Evolutionary conservation across 2,329 filamentous ascomycete species (phyloP), one percentile per base, ranked within the genome.

Genomic region (Chrysosporium queenslandicum): DNA sequence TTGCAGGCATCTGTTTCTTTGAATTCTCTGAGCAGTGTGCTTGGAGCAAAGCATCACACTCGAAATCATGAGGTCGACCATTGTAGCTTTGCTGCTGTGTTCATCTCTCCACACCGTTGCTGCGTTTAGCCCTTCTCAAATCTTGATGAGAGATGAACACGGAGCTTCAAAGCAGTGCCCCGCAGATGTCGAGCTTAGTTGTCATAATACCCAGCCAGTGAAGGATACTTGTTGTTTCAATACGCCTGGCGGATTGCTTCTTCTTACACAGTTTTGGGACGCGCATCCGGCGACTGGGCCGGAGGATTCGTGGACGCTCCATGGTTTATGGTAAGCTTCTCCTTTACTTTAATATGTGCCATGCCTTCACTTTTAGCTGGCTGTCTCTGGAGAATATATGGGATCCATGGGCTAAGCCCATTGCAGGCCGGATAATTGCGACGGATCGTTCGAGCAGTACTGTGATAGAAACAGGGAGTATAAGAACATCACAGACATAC

Each of bases 211-310:
- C 4, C 74, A 74, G 3, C 67, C 65, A 2, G 68, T 73, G 41
- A 52, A 68, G 55, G 65, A 79, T 58, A 66, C 74, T 2, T 82
- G 79, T 67, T 82, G 79, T 69, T 80, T 77, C 68, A 79, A 80
- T 56, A 67, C 71, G 12, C 78, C 78, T 0, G 78, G 78, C 32
- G 79, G 79, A 20, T 71, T 77, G 46, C 63, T 82, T 27, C 67
- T 81, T 12, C 72, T 74, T 64, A 81, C 78, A 8, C 78, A 81
- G 55, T 81, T 81, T 64, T 82, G 79, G 79, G 78, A 81, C 59
- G 74, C 74, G 0, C 60, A 74, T 46, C 78, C 78, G 2, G 65
- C 72, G 0, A 77, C 74, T 0, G 78, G 78, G 0, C 78, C 78
- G 1, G 64, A 64, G 4, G 71, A 80, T 58, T 75, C 73, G 14